Evolutionary conservation across 208 protist genomes (phyloP), one percentile per base, ranked within the genome.

Genomic region (Crithidia thermophila): DNA sequence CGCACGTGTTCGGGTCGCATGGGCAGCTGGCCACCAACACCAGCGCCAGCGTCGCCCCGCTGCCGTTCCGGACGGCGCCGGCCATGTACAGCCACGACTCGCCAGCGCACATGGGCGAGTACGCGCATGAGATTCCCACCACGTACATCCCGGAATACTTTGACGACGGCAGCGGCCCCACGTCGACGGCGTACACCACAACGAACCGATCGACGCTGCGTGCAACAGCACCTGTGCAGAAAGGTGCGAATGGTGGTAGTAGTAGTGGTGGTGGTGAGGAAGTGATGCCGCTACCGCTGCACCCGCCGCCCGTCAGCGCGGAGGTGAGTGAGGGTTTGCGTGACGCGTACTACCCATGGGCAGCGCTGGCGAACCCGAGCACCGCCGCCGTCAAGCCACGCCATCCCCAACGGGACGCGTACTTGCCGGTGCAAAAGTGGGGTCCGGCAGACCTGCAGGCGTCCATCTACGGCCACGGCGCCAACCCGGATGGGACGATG

Each of bases 91-190:
- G 47, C 7, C 67, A 74, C 42, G 43, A 52, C 31, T 66, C 57
- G 23, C 20, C 13, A 7, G 51, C 49, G 50, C 50, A 74, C 67
- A 74, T 74, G 67, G 59, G 52, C 14, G 9, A 27, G 28, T n/a
- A 67, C 58, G 67, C 67, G 11, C 28, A 55, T 33, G 67, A 52
- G 21, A 74, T 74, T 23, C 59, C 67, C 0, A 60, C 30, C 20
- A 74, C 67, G 4, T 74, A 67, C 50, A 67, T 74, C 23, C 67
- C 67, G 1, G 67, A 49, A 50, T 74, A 67, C 67, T 74, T 74
- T 27, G 67, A 67, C 23, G 25, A 53, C 20, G n/a, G 43, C 4
- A 23, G 23, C n/a, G n/a, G n/a, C n/a, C n/a, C n/a, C n/a, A n/a
- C n/a, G n/a, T n/a, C n/a, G n/a, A n/a, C n/a, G n/a, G n/a, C n/a